These are phyloP conservation scores for Limonium bicolor DNA, from an alignment of 148 eudicot species.

Conservation along the genomic window DNA sequence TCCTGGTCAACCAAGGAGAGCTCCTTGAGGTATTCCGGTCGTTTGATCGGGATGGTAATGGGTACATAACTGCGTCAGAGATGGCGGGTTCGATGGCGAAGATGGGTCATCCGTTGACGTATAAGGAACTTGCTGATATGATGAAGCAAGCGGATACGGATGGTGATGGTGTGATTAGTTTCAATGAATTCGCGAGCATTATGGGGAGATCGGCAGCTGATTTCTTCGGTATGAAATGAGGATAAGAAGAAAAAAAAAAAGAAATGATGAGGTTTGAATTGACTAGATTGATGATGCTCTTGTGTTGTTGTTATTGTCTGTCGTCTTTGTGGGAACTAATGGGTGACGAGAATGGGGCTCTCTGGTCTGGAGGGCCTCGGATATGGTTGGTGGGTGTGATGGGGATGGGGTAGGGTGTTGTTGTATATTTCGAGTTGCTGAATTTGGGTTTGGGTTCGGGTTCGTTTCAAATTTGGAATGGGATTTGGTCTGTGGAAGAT, in stretches of 20 bases:
- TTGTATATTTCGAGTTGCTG: not conserved
- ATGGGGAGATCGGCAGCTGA: conserved; percentile 51
- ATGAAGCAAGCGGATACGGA: conserved; percentile 55
- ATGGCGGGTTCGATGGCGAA: conserved; percentile 58
- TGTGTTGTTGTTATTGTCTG: not conserved
- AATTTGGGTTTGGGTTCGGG: no score
- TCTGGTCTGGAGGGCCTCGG: not conserved
- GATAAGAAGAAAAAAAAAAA: no score
- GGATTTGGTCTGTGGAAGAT: no score
- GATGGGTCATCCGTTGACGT: conserved; percentile 58
- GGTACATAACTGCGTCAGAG: conserved; percentile 51
- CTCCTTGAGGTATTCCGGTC: conserved; percentile 36
- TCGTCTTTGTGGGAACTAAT: not conserved
- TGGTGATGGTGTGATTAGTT: conserved; percentile 63
- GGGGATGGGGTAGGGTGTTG: not conserved
- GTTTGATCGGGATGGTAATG: conserved; percentile 57
- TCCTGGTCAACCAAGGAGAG: conserved; percentile 37
- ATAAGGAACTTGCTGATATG: conserved; percentile 41
- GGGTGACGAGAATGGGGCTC: not conserved
- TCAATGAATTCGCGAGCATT: conserved; percentile 39
- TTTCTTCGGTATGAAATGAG: conserved; percentile 19
- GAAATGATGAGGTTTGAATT: no score
- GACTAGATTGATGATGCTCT: not conserved
- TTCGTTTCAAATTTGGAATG: no score
- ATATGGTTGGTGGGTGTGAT: not conserved